Evolutionary conservation across 306 rosid genomes (phyloP), one percentile per base, ranked within the genome.

Genomic region (Cicer yamashitae): DNA sequence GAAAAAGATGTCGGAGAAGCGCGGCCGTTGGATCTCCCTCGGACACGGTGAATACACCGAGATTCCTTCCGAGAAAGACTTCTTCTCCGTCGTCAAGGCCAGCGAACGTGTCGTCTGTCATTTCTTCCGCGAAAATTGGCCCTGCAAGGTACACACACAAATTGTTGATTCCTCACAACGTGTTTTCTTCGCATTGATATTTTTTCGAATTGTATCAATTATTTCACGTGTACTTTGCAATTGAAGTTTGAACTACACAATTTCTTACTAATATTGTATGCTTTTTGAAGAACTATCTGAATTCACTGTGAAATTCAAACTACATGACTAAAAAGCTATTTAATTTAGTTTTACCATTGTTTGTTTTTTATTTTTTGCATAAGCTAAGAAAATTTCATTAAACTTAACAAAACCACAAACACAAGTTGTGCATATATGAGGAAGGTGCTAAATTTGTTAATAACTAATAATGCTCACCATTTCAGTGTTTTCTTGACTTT

Each of bases 81-180:
- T 94, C 88, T 94, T 94, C 85, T 53, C 96, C 78, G 74, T 86
- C 43, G 99, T 94, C 65, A 94, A 92, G 84, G 96, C 96, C 79
- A 92, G 99, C 67, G 99, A 92, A n/a, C 99, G 97, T 71, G 99
- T 94, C 11, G 96, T 94, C 77, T 94, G 99, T 83, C 97, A 94
- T 71, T 94, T 94, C 86, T 94, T 84, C 80, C 97, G 99, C 71
- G 96, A 94, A 0, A 94, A 94, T 61, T 94, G 99, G 99, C 99
- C 99, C 74, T 94, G 97, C 78, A 94, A 94, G 97, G 98, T 90
- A 25, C 41, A 5, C 7, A 18, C 64, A 14, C 44, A n/a, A 8
- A n/a, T 10, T 15, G 5, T 40, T 14, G 6, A 20, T 64, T 64
- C n/a, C 17, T 8, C n/a, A 43, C 8, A 43, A 8, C 7, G 22